Base-by-base conservation (phyloP, 192 early-diverging fungal genomes). In the Jimgerdemannia lactiflua region DNA sequence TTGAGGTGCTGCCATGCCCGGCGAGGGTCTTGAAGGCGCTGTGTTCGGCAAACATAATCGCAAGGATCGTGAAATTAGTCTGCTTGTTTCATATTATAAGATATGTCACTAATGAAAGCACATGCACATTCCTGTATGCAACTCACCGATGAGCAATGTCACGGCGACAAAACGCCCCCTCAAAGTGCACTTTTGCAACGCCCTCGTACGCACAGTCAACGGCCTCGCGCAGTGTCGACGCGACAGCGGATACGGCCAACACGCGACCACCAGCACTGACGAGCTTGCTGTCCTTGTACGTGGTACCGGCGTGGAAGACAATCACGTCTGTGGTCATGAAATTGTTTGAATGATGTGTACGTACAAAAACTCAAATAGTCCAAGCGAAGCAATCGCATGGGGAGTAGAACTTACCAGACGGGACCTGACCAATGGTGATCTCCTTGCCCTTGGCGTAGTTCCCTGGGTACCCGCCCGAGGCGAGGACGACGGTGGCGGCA, bases 221-320 rank as follows among this genome's bases (percentile, higher is more conserved):
- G 14, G 98, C 98, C 65, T 85, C 81, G 65, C 89, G 86, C 18
- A 99, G 84, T 49, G 90, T 90, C 64, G 77, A 76, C 19, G 90
- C 90, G 64, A 95, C 91, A 44, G 92, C 95, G 3, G 97, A 97
- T 2, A 98, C 95, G 4, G 97, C 89, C 43, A 99, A 82, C 42
- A 99, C 98, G 70, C 98, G 96, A 65, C 98, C 98, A 73, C 98
- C 98, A 19, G 93, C 85, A 14, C 96, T 98, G 43, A 93, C 86
- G 10, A 97, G 83, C 74, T 89, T 83, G 44, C 84, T 86, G 42
- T 87, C 77, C 39, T 79, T 81, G 20, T 86, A 49, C 43, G 83
- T 75, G 3, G 98, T 98, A 42, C 98, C 98, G 41, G 96, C 96
- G 82, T 99, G 98, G 89, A 99, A 98, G 70, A 98, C 88, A 44